Conservation (phyloP, 2,329 filamentous ascomycete species). For the Aphanocladium album region DNA sequence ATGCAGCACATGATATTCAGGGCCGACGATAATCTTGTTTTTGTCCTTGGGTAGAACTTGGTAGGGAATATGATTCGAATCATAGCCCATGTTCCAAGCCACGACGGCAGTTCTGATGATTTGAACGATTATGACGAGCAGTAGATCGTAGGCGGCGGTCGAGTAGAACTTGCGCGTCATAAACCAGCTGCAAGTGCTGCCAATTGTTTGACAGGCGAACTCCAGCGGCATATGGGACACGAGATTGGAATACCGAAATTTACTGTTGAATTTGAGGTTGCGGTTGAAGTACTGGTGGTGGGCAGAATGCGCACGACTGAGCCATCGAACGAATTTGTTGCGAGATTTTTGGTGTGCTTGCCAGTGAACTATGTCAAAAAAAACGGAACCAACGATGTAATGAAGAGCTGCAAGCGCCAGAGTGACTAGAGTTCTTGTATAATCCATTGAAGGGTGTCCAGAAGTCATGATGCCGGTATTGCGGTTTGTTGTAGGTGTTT, state of each 20-base stretch:
- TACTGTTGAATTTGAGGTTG: constrained; percentile 10
- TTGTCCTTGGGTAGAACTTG: constrained; percentile 13
- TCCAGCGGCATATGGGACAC: constrained; percentile 13
- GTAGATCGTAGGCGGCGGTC: neutral
- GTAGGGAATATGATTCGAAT: constrained; percentile 16
- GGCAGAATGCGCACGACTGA: constrained; percentile 10
- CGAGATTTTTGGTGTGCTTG: constrained; percentile 10
- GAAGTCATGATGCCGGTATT: neutral
- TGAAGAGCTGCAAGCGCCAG: neutral
- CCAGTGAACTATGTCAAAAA: constrained; percentile 14
- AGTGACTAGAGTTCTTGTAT: neutral
- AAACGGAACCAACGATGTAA: constrained; percentile 10
- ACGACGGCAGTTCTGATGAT: constrained; percentile 9
- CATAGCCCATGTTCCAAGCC: constrained; percentile 13
- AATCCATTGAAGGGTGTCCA: neutral
- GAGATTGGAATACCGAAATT: constrained; percentile 10
- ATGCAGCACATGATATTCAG: constrained; percentile 18
- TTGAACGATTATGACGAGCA: constrained; percentile 7
- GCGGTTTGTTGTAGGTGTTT: neutral
- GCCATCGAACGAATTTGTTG: constrained; percentile 8
- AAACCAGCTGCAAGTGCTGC: constrained; percentile 10
- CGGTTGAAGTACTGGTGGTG: constrained; percentile 14
- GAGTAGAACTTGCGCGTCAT: neutral
- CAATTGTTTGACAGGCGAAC: constrained; percentile 9
- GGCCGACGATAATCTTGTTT: constrained; percentile 14